Evolutionary conservation across 1,284 basidiomycete genomes (phyloP).

Genomic region (Apiotrichum mycotoxinovorans): DNA sequence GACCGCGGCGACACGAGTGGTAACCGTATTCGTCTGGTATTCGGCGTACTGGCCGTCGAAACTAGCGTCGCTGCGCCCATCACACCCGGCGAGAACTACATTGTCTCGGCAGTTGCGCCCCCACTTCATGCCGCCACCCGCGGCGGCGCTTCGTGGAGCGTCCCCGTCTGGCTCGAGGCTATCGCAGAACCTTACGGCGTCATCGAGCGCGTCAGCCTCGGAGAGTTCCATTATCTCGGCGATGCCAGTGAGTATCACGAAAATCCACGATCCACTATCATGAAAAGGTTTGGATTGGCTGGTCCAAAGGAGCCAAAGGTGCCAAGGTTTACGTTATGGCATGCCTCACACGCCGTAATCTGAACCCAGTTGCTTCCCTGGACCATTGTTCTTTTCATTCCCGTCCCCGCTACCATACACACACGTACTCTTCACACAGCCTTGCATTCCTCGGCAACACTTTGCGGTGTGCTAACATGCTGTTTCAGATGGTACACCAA

Average conservation of each 20-base stretch:
- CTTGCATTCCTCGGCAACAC: background rate
- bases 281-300: background rate
- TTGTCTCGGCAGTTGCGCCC: slow-evolving; percentile 6
- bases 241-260: slow-evolving; percentile 7
- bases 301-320: too few relatives aligned
- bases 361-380: background rate
- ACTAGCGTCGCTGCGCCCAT: slow-evolving; percentile 24
- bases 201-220: slow-evolving; percentile 30
- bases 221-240: slow-evolving; percentile 31
- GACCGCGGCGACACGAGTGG: background rate
- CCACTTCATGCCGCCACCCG: background rate
- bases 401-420: background rate
- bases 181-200: slow-evolving; percentile 29
- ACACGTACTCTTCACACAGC: background rate
- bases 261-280: background rate
- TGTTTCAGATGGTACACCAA: slow-evolving; percentile 3
- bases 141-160: slow-evolving; percentile 8
- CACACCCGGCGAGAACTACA: slow-evolving; percentile 1
- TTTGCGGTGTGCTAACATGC: background rate
- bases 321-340: background rate
- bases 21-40: slow-evolving; percentile 31
- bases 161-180: slow-evolving; percentile 38
- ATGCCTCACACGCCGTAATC: background rate
- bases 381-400: background rate
- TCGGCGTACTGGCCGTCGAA: slow-evolving; percentile 34